These are phyloP conservation scores for Ceratobasidium sp. DNA, from an alignment of 1,284 basidiomycete species.

Conservation along the genomic window DNA sequence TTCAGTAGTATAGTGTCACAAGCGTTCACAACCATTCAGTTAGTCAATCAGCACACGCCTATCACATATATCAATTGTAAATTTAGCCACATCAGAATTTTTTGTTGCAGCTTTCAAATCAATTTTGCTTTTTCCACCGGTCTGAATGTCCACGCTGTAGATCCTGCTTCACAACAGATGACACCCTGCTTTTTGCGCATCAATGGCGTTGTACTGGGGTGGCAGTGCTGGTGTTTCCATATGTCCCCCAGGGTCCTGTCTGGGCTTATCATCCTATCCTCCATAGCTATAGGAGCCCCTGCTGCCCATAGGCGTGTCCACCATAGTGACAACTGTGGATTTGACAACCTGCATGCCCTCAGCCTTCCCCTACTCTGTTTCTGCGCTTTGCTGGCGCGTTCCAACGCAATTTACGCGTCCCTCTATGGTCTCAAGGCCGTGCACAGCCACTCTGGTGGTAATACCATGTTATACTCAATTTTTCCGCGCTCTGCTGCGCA, in stretches of 20 bases:
- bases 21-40: no score
- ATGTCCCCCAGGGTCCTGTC: background rate
- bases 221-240: background rate
- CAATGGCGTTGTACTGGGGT: background rate
- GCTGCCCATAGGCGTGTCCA: background rate
- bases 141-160: no score
- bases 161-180: no score
- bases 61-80: no score
- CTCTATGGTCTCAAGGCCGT: background rate
- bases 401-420: background rate
- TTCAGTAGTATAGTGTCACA: no score
- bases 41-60: no score
- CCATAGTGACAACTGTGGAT: background rate
- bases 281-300: background rate
- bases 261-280: background rate
- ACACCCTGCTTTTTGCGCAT: no score
- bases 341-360: background rate
- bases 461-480: background rate
- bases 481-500: background rate
- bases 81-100: no score
- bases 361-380: no score
- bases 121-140: no score
- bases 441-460: background rate
- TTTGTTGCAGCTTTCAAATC: no score
- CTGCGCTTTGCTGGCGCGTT: background rate